phyloP scores from a whole-genome alignment of 2,329 filamentous ascomycete species.

The Ilyonectria robusta region DNA sequence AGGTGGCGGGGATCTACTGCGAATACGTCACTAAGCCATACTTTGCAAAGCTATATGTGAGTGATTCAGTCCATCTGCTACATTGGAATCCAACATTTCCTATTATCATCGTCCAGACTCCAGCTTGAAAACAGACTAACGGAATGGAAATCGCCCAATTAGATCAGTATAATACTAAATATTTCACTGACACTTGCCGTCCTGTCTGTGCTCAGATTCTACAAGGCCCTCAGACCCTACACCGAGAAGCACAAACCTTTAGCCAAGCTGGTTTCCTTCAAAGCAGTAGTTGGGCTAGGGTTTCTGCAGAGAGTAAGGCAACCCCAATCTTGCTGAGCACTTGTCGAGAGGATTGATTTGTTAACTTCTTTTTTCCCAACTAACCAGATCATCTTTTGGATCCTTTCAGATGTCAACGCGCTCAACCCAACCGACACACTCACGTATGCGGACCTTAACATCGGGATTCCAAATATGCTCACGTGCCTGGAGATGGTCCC shows the following conservation, averaged over 20 bases:
- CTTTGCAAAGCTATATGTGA: constrained; percentile 36
- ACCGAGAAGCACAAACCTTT: constrained; percentile 34
- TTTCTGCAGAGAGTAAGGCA: constrained; percentile 37
- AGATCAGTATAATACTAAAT: background rate
- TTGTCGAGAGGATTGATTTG: constrained; percentile 6
- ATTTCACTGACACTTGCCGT: constrained; percentile 35
- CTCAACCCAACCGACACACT: constrained; percentile 35
- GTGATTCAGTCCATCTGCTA: background rate
- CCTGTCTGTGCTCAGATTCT: constrained; percentile 32
- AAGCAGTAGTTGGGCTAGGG: constrained; percentile 34
- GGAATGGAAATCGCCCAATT: background rate
- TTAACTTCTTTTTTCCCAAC: constrained; percentile 4
- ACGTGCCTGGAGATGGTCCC: constrained; percentile 41
- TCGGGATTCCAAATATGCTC: constrained; percentile 41
- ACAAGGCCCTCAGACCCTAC: constrained; percentile 16
- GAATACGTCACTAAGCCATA: constrained; percentile 27
- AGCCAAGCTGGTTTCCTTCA: constrained; percentile 41
- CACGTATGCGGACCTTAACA: constrained; percentile 40
- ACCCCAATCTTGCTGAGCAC: background rate
- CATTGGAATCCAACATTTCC: background rate
- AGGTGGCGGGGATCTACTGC: constrained; percentile 37
- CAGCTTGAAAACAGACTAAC: background rate
- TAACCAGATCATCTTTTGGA: constrained; percentile 32
- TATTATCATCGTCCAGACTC: too few species aligned
- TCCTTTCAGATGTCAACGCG: constrained; percentile 29